These are phyloP conservation scores for Suillus subaureus DNA, from an alignment of 768 basidiomycete species.

Conservation along the genomic window DNA sequence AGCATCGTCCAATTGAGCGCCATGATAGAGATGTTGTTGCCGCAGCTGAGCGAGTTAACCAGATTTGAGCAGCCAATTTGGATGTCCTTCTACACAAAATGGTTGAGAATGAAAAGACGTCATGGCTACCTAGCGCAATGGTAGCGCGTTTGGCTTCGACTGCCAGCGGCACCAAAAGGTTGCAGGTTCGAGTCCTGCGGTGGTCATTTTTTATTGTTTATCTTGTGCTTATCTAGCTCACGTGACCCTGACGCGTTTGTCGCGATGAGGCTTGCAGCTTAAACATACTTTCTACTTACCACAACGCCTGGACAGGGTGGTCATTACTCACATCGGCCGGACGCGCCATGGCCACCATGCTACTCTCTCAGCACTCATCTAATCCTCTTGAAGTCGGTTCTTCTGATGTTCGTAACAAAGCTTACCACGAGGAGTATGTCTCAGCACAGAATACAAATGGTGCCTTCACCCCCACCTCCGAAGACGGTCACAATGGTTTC, in stretches of 20 bases:
- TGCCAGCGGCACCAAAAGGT: conserved; percentile 81
- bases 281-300: neutral
- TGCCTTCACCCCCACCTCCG: conserved; percentile 43
- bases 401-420: conserved; percentile 54
- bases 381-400: conserved; percentile 73
- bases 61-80: neutral
- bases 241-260: conserved; percentile 9
- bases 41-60: neutral
- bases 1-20: conserved; percentile 82
- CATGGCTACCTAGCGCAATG: conserved; percentile 86
- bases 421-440: conserved; percentile 43
- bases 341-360: conserved; percentile 37
- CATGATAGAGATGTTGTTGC: conserved; percentile 42
- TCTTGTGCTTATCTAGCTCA: conserved; percentile 1
- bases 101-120: neutral
- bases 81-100: neutral
- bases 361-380: conserved; percentile 71
- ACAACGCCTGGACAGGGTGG: neutral
- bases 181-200: conserved; percentile 97
- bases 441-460: conserved; percentile 36
- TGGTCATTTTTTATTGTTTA: conserved; percentile 53
- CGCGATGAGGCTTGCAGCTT: neutral
- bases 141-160: conserved; percentile 96
- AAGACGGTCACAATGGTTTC: conserved; percentile 50
- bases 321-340: neutral